Conservation (phyloP, 2,329 filamentous ascomycete species). For the Sporothrix phasma region DNA sequence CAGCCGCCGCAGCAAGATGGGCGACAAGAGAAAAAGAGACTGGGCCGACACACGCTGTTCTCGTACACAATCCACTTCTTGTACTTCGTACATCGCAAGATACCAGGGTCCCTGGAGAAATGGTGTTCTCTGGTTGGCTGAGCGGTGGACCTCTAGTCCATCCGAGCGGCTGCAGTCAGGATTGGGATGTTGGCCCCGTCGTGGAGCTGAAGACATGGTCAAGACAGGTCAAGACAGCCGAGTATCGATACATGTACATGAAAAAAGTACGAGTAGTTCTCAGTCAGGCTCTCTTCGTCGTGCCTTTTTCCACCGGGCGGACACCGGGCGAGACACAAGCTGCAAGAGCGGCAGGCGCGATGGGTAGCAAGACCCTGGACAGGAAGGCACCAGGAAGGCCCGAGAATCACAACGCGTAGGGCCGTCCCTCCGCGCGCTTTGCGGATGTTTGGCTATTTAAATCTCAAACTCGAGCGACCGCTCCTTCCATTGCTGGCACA, state of each 20-base stretch:
- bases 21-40: neutral
- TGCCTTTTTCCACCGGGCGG: neutral
- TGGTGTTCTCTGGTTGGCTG: neutral
- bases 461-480: too few species aligned
- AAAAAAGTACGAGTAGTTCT: too few species aligned
- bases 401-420: too few species aligned
- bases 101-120: neutral
- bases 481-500: too few species aligned
- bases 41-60: neutral
- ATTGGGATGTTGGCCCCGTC: neutral
- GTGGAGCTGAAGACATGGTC: neutral
- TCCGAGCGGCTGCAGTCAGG: neutral
- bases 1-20: too few species aligned
- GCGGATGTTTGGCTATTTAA: too few species aligned
- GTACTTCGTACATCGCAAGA: neutral
- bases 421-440: too few species aligned
- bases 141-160: neutral
- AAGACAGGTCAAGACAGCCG: neutral
- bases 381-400: too few species aligned
- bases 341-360: neutral
- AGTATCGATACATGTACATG: too few species aligned
- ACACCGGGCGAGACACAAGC: too few species aligned
- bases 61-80: slow-evolving; percentile 5
- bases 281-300: too few species aligned
- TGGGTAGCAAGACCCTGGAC: neutral